A percentile compares a stretch with the other conserved stretches of the same genome.
These are phyloP conservation scores for Populus euphratica DNA, from an alignment of 345 rosid genomes.

Conservation along the genomic window DNA sequence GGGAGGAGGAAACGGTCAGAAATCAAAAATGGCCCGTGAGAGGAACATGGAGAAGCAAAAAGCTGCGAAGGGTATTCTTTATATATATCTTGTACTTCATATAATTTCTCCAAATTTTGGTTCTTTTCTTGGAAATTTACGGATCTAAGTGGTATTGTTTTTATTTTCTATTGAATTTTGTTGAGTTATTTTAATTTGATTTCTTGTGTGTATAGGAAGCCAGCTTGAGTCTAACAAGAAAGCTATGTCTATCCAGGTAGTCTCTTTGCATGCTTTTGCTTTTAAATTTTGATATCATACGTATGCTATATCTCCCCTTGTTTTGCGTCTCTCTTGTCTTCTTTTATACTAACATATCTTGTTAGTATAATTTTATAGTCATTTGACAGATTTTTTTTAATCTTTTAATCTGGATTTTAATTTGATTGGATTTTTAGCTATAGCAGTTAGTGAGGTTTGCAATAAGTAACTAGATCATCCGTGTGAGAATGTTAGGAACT, in stretches of 20 bases:
- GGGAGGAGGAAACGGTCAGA: conserved; percentile 21
- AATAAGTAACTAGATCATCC: not conserved
- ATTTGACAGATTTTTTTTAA: not conserved
- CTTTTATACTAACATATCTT: not conserved
- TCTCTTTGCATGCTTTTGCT: not conserved
- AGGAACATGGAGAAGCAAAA: conserved; percentile 48
- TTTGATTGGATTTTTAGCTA: not conserved
- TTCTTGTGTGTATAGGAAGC: conserved; percentile 37
- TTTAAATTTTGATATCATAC: not conserved
- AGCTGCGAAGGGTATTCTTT: conserved; percentile 36
- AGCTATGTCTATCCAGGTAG: conserved; percentile 60
- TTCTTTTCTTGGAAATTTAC: not conserved
- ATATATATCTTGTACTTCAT: not conserved
- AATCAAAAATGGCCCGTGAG: conserved; percentile 10
- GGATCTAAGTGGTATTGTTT: not conserved
- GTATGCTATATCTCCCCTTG: not conserved
- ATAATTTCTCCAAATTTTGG: not conserved
- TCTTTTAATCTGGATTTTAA: not conserved
- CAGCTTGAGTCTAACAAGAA: conserved; percentile 58
- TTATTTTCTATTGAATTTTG: not conserved
- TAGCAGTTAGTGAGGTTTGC: not conserved
- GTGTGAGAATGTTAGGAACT: not conserved
- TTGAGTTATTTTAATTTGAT: not conserved
- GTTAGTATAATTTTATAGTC: not conserved
- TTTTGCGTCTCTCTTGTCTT: too few species aligned